Percentiles rank a stretch among this genome's conserved stretches.
These are phyloP conservation scores for Echinosphaeria canescens DNA, from an alignment of 2,329 filamentous ascomycete genomes.

Conservation along the genomic window DNA sequence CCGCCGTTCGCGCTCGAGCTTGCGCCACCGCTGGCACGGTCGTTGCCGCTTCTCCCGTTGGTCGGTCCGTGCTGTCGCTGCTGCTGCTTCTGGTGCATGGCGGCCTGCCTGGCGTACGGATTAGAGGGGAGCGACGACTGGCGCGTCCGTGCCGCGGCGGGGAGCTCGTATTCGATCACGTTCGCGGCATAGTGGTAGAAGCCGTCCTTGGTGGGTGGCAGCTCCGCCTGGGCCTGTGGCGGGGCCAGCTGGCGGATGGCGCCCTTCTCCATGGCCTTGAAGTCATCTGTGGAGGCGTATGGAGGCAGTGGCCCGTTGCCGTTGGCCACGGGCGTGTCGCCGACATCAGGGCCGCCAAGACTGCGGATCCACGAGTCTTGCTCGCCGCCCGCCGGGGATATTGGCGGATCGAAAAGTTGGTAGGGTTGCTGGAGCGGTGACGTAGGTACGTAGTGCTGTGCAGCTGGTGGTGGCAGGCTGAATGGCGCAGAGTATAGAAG, in stretches of 20 bases:
- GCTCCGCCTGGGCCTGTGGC: constrained; percentile 7
- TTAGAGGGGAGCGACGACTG: constrained; percentile 6
- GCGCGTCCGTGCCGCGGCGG: constrained; percentile 4
- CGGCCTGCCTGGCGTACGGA: constrained; percentile 3
- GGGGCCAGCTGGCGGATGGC: constrained; percentile 7
- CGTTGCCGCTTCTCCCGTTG: not conserved
- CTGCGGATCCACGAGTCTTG: too few species aligned
- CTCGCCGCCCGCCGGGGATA: too few species aligned
- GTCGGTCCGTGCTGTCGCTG: too few species aligned
- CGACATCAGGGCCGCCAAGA: constrained; percentile 2
- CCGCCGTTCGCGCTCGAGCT: too few species aligned
- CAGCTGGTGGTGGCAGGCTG: too few species aligned
- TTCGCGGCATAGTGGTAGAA: constrained; percentile 6
- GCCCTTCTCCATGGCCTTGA: constrained; percentile 8
- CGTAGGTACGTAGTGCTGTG: too few species aligned
- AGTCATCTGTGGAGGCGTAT: constrained; percentile 8
- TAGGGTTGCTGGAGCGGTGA: too few species aligned
- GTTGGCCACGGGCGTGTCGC: constrained; percentile 1
- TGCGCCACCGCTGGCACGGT: not conserved
- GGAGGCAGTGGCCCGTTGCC: constrained; percentile 7
- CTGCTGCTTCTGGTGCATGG: constrained; percentile 1
- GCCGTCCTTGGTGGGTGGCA: constrained; percentile 10
- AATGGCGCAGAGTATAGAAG: too few species aligned
- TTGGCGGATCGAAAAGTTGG: too few species aligned
- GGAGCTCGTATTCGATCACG: constrained; percentile 8